These are phyloP conservation scores for Ceratocystis alfenasii DNA, from an alignment of 2,329 filamentous ascomycete genomes.

Conservation along the genomic window DNA sequence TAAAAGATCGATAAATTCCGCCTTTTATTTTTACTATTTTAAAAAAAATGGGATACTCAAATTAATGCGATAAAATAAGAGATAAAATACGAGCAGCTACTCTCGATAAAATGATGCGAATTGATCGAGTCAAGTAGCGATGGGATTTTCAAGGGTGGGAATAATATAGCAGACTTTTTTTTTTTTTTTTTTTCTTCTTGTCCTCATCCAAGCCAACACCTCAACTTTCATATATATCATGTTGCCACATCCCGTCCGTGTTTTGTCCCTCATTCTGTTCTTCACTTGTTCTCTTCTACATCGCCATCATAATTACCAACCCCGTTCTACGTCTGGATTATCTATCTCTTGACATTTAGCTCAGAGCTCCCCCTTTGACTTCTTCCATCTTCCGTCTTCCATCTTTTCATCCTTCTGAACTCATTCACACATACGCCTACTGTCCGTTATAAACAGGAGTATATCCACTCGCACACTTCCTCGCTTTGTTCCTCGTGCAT, in stretches of 20 bases:
- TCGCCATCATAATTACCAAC: neutral
- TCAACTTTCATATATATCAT: constrained; percentile 13
- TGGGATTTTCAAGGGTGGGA: neutral
- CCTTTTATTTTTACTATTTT: too few species aligned
- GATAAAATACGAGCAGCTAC: neutral
- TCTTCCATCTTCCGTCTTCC: neutral
- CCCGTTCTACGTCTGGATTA: neutral
- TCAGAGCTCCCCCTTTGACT: neutral
- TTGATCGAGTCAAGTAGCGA: neutral
- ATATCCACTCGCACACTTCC: neutral
- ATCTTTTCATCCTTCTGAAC: neutral
- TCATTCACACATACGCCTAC: neutral
- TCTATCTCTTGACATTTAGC: neutral
- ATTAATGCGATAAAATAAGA: neutral
- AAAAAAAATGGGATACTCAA: too few species aligned
- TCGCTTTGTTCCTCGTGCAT: constrained; percentile 3
- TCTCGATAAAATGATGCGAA: neutral
- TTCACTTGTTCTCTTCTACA: neutral
- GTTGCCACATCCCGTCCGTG: constrained; percentile 6
- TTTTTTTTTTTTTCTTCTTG: neutral
- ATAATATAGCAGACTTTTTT: neutral
- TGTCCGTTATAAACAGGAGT: neutral
- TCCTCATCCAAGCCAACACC: neutral
- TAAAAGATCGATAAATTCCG: too few species aligned
- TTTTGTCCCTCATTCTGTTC: neutral